These are phyloP conservation scores for Microdochium trichocladiopsis DNA, from an alignment of 2,329 filamentous ascomycete species.

Conservation along the genomic window DNA sequence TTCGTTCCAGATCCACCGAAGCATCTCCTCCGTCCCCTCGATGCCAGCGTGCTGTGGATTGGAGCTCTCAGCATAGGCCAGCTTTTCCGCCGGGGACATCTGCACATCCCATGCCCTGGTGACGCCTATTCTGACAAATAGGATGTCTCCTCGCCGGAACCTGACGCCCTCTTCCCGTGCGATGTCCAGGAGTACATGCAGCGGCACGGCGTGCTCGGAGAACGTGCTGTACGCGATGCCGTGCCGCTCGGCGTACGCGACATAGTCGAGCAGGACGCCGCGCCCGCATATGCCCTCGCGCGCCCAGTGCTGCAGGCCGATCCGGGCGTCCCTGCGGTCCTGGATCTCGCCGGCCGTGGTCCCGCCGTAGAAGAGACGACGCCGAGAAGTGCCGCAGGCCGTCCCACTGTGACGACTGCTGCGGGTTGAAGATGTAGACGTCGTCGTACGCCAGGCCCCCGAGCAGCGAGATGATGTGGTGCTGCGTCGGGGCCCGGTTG, in stretches of 20 bases:
- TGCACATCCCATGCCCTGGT: constrained; percentile 19
- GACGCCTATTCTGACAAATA: constrained; percentile 36
- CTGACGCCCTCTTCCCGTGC: constrained; percentile 31
- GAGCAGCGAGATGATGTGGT: constrained; percentile 41
- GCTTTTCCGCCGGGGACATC: constrained; percentile 33
- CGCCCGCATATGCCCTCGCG: constrained; percentile 39
- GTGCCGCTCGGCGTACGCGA: constrained; percentile 31
- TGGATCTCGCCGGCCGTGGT: constrained; percentile 36
- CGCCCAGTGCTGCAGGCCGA: constrained; percentile 41
- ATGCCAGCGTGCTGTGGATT: constrained; percentile 29
- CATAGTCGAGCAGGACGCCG: constrained; percentile 44
- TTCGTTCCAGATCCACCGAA: constrained; percentile 38
- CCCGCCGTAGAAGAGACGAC: constrained; percentile 37
- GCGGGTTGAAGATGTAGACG: constrained; percentile 41
- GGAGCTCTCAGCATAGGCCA: constrained; percentile 31
- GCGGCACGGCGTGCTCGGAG: constrained; percentile 27
- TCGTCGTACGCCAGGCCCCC: constrained; percentile 40
- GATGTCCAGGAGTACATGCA: constrained; percentile 17
- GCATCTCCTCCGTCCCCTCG: constrained; percentile 26
- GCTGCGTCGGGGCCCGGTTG: constrained; percentile 39
- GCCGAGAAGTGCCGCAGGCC: constrained; percentile 41
- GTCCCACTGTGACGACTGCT: constrained; percentile 45
- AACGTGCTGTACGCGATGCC: constrained; percentile 31
- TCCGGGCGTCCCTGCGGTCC: constrained; percentile 32
- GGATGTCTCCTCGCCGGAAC: constrained; percentile 42